These are phyloP conservation scores for Arthrobotrys sinensis DNA, from an alignment of 2,329 filamentous ascomycete species.

Conservation along the genomic window DNA sequence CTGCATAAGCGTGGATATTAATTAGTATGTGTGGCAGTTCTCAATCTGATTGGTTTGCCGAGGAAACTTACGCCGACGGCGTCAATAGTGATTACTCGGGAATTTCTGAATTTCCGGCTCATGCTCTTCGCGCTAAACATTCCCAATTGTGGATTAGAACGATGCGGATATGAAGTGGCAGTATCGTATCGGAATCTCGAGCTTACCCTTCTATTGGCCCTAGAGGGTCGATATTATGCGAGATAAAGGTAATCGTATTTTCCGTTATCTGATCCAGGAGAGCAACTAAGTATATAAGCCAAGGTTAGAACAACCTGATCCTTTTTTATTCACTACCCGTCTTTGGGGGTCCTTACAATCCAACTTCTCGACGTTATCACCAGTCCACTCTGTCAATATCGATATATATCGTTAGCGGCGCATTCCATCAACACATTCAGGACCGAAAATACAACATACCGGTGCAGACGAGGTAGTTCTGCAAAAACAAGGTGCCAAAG, in stretches of 20 bases:
- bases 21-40: background rate
- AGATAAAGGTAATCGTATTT: slow-evolving; percentile 47
- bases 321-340: background rate
- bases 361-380: slow-evolving; percentile 45
- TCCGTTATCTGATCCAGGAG: slow-evolving; percentile 41
- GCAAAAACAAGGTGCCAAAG: slow-evolving; percentile 51
- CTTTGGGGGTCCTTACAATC: slow-evolving; percentile 37
- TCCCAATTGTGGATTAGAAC: slow-evolving; percentile 12
- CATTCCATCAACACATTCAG: slow-evolving; percentile 16
- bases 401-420: slow-evolving; percentile 8
- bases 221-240: slow-evolving; percentile 45
- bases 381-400: slow-evolving; percentile 47
- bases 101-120: slow-evolving; percentile 51
- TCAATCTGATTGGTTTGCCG: background rate
- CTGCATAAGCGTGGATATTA: slow-evolving; percentile 2
- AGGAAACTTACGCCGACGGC: slow-evolving; percentile 33
- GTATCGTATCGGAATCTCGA: background rate
- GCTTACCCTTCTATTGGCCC: slow-evolving; percentile 46
- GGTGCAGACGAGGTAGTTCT: slow-evolving; percentile 48
- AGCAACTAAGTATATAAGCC: slow-evolving; percentile 18
- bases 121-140: slow-evolving; percentile 39
- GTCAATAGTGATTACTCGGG: slow-evolving; percentile 43
- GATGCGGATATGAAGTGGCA: background rate
- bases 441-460: slow-evolving; percentile 50
- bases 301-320: background rate